These are phyloP conservation scores for Fragaria nilgerrensis DNA, from an alignment of 306 rosid genomes.

Conservation along the genomic window DNA sequence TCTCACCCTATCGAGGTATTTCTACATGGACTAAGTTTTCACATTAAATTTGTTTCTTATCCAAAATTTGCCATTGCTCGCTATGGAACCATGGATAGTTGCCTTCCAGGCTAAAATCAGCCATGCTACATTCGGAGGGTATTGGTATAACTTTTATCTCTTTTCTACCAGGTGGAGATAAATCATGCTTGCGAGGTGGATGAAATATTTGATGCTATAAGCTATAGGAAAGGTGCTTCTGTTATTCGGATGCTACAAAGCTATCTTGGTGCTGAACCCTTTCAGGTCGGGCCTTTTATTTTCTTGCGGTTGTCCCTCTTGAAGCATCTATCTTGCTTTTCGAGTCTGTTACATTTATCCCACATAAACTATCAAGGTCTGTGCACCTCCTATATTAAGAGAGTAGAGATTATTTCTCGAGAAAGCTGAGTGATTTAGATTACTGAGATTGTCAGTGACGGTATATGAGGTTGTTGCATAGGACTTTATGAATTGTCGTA, in stretches of 20 bases:
- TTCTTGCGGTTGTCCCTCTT: constrained; percentile 3
- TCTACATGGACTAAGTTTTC: constrained; percentile 12
- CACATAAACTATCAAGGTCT: neutral
- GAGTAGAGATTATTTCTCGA: neutral
- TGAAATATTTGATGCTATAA: constrained; percentile 93
- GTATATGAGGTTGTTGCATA: neutral
- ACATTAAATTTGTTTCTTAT: neutral
- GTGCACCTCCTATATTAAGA: neutral
- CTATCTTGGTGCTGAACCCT: constrained; percentile 85
- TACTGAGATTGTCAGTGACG: neutral
- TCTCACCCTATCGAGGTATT: constrained; percentile 95
- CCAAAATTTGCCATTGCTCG: neutral
- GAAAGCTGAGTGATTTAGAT: neutral
- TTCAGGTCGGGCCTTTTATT: constrained; percentile 67
- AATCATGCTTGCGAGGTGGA: constrained; percentile 88
- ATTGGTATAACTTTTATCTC: neutral
- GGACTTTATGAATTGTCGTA: neutral
- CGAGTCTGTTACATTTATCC: neutral
- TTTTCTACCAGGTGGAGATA: constrained; percentile 69
- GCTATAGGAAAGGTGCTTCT: constrained; percentile 89
- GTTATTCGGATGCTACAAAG: constrained; percentile 94
- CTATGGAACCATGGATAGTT: neutral
- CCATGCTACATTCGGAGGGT: neutral
- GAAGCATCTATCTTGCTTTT: neutral
- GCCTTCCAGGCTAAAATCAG: neutral